Evolutionary conservation across 306 rosid species (phyloP), one percentile per base, ranked within the genome.

Genomic region (Psophocarpus tetragonolobus): DNA sequence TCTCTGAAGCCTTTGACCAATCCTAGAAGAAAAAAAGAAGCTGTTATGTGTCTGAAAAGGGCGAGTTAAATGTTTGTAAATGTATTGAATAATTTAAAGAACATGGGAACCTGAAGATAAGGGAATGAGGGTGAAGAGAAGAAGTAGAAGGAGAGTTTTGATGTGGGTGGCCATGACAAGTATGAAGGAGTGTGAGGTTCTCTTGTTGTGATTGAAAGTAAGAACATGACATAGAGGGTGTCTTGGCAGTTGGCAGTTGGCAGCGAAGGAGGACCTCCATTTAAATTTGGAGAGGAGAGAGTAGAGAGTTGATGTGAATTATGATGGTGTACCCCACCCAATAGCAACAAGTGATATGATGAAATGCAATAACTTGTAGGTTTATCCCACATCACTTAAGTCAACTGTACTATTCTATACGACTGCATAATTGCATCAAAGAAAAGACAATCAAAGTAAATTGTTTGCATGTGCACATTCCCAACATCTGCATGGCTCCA

Each of bases 401-500:
- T 88, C 97, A 91, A 89, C 92, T 86, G 17, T 73, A 86, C 85
- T 81, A 77, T 87, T 86, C 50, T 79, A 38, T 47, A 24, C 56
- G 60, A 56, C 76, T 77, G 0, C 69, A 80, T 74, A 75, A 80
- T 73, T 87, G 81, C 79, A 82, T 54, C 30, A 71, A 77, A 82
- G 68, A 72, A 76, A 69, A 71, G 65, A 56, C 60, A 74, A 68
- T 39, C 53, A 74, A 21, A 36, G 12, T 12, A 48, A 48, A 53
- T 69, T 65, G 80, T 75, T 57, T 81, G 90, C 87, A 78, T 88
- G 88, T 84, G 87, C 76, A 83, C 85, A 83, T 65, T 73, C 1
- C 73, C 58, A 21, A 27, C 70, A 85, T 65, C 48, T 92, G 97
- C 92, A 90, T 87, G 92, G 91, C 92, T 78, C 39, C 77, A 83